Conservation (phyloP, 2,329 filamentous ascomycete species). For the Epichloe elymi region DNA sequence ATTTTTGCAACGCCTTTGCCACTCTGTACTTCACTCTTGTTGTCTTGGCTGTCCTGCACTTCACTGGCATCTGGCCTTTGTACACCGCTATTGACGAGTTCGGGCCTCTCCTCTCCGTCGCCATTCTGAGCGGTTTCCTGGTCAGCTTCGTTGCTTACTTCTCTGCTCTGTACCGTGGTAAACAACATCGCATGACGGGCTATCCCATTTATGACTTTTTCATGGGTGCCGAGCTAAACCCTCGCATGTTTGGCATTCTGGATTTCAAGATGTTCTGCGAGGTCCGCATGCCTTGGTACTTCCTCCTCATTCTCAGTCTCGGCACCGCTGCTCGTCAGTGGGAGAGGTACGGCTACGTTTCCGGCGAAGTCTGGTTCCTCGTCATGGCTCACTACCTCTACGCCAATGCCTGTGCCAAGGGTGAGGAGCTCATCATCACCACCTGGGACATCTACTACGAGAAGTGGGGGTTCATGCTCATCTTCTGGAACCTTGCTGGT, state of each 20-base stretch:
- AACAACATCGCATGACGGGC: slow-evolving; percentile 84
- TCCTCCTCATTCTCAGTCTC: slow-evolving; percentile 65
- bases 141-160: slow-evolving; percentile 76
- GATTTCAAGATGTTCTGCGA: slow-evolving; percentile 97
- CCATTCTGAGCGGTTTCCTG: slow-evolving; percentile 79
- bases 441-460: slow-evolving; percentile 96
- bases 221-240: slow-evolving; percentile 81
- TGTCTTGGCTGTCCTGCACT: slow-evolving; percentile 59
- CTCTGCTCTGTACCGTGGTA: slow-evolving; percentile 67
- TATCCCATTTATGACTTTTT: slow-evolving; percentile 76
- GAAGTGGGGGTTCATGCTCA: slow-evolving; percentile 95
- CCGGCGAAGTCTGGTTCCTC: slow-evolving; percentile 71
- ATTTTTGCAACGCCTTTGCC: slow-evolving; percentile 85
- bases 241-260: slow-evolving; percentile 69
- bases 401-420: slow-evolving; percentile 84
- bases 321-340: slow-evolving; percentile 72
- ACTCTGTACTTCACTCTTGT: slow-evolving; percentile 80
- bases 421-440: slow-evolving; percentile 77
- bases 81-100: slow-evolving; percentile 94
- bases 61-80: slow-evolving; percentile 72
- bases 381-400: slow-evolving; percentile 86
- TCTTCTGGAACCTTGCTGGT: slow-evolving; percentile 92
- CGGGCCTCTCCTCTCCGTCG: slow-evolving; percentile 81
- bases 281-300: slow-evolving; percentile 85
- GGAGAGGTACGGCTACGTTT: slow-evolving; percentile 74